Evolutionary conservation across 257 asterid species (phyloP).

Genomic region (Catharanthus roseus): DNA sequence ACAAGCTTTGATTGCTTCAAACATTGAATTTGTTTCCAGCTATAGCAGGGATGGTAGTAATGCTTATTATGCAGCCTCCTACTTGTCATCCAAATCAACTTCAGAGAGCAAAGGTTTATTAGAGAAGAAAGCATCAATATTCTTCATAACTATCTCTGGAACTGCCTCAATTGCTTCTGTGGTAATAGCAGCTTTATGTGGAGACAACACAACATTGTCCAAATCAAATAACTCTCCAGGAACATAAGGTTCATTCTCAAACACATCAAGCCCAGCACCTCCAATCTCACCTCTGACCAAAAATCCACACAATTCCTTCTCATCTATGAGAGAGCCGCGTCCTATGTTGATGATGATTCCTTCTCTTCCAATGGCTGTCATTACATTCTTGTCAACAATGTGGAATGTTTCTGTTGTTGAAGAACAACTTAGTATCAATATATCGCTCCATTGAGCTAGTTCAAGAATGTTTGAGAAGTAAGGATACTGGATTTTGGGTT

Average conservation of each 20-base stretch:
- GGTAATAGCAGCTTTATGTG: constrained; percentile 42
- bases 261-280: constrained; percentile 81
- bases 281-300: constrained; percentile 51
- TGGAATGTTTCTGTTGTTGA: constrained; percentile 48
- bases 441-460: constrained; percentile 49
- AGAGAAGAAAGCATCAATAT: constrained; percentile 60
- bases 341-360: constrained; percentile 62
- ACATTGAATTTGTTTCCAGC: too few species aligned
- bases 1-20: too few species aligned
- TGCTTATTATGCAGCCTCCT: too few species aligned
- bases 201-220: constrained; percentile 72
- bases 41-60: too few species aligned
- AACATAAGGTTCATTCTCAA: constrained; percentile 62
- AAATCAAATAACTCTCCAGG: constrained; percentile 36
- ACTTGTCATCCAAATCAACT: constrained; percentile 12
- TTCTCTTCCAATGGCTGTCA: constrained; percentile 46
- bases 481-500: constrained; percentile 36
- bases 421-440: constrained; percentile 47
- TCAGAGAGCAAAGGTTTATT: constrained; percentile 44
- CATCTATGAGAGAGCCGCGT: constrained; percentile 57
- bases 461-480: constrained; percentile 32
- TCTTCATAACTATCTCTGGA: constrained; percentile 22
- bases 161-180: constrained; percentile 35
- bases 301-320: constrained; percentile 49
- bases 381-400: constrained; percentile 39